Conservation (phyloP, 768 basidiomycete species). For the Chalciporus chontae region DNA sequence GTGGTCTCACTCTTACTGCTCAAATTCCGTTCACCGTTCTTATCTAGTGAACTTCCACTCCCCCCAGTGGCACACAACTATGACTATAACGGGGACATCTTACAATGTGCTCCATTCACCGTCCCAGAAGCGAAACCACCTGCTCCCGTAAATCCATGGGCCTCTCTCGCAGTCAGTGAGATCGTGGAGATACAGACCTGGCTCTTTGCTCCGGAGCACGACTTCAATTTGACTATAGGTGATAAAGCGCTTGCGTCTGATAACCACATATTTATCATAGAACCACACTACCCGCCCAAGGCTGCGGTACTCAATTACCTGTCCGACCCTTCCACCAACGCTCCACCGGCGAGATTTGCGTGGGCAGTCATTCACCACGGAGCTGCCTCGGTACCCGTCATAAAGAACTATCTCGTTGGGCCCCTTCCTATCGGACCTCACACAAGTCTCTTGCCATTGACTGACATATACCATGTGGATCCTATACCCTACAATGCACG, state of each 20-base stretch:
- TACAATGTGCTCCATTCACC: constrained; percentile 34
- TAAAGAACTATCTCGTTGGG: constrained; percentile 56
- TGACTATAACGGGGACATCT: constrained; percentile 3
- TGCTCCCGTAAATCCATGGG: constrained; percentile 48
- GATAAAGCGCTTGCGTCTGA: constrained; percentile 36
- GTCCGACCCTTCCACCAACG: constrained; percentile 25
- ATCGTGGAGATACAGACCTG: constrained; percentile 42
- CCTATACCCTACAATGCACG: constrained; percentile 55
- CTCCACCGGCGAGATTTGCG: constrained; percentile 39
- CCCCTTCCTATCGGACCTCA: constrained; percentile 45
- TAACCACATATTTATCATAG: constrained; percentile 50
- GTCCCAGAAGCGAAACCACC: constrained; percentile 38
- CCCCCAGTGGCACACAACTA: neutral
- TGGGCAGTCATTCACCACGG: constrained; percentile 53
- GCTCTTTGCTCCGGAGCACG: constrained; percentile 39
- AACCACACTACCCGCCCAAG: constrained; percentile 49
- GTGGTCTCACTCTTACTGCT: constrained; percentile 11
- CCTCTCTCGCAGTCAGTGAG: constrained; percentile 44
- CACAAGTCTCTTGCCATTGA: constrained; percentile 41
- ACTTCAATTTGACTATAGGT: constrained; percentile 46
- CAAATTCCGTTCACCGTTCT: constrained; percentile 1
- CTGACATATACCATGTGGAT: constrained; percentile 50
- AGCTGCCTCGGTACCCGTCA: constrained; percentile 35
- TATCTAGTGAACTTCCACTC: neutral
- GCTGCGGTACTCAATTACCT: constrained; percentile 45